phyloP scores from a whole-genome alignment of 371 early-diverging fungal species.

The Mortierella sp. region DNA sequence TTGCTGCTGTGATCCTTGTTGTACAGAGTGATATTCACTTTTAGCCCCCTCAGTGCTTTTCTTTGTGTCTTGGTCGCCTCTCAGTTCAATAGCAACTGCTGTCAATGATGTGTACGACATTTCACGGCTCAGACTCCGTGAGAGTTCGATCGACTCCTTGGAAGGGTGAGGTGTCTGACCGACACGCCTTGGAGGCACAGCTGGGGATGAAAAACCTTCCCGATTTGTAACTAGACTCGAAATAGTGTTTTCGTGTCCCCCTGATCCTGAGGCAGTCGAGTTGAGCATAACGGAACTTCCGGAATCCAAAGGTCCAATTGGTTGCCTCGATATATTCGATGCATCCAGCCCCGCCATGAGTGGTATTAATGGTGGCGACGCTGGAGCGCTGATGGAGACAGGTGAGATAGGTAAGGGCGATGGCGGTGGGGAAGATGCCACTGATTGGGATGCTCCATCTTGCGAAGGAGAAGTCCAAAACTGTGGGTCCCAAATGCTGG shows the following conservation, averaged over 20 bases:
- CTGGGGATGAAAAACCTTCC: neutral
- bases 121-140: conserved; percentile 16
- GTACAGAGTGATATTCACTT: neutral
- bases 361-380: conserved; percentile 1
- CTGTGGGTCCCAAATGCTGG: conserved; percentile 51
- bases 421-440: conserved; percentile 9
- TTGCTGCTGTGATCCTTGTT: conserved; percentile 4
- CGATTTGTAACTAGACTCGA: neutral
- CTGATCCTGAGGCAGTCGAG: neutral
- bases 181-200: neutral
- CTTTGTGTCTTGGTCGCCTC: conserved; percentile 6
- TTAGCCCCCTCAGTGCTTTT: neutral
- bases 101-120: conserved; percentile 43
- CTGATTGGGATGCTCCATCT: neutral
- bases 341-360: neutral
- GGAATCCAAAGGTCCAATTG: neutral
- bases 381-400: conserved; percentile 6
- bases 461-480: conserved; percentile 37
- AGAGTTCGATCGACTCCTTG: conserved; percentile 25
- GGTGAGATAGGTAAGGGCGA: conserved; percentile 9
- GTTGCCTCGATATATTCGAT: neutral
- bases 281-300: neutral
- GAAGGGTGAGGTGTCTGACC: conserved; percentile 11
- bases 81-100: conserved; percentile 49
- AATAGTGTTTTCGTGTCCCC: neutral